Percentiles rank a stretch among this genome's conserved stretches.
Evolutionary conservation across 495 filamentous ascomycete genomes (phyloP).

Genomic region (Aspergillus sclerotiicarbonarius): DNA sequence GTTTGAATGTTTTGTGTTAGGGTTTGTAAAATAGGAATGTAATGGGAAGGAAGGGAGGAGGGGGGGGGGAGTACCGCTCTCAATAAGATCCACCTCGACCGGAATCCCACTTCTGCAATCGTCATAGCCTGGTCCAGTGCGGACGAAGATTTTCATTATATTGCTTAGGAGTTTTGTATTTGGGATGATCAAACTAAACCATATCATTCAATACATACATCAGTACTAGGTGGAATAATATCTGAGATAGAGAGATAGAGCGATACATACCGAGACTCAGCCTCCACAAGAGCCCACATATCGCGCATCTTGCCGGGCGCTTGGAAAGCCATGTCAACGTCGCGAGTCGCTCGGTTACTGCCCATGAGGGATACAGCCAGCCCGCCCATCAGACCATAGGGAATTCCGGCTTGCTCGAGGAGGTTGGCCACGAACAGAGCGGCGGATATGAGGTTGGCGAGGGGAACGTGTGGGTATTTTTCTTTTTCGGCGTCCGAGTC

Average conservation of each 20-base stretch:
- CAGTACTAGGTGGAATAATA: too few species aligned
- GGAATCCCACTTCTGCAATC: background rate
- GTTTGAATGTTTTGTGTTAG: background rate
- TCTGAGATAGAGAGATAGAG: too few species aligned
- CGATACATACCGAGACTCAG: background rate
- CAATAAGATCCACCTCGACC: conserved; percentile 2
- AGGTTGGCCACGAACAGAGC: background rate
- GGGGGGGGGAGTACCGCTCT: background rate
- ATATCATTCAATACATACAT: too few species aligned
- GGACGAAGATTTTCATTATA: conserved; percentile 4
- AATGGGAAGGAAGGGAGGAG: too few species aligned
- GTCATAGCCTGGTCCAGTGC: background rate
- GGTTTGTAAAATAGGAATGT: too few species aligned
- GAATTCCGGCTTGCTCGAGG: background rate
- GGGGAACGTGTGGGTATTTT: background rate
- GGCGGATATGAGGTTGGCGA: background rate
- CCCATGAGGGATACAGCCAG: background rate
- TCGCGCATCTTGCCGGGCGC: background rate
- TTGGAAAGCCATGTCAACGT: conserved; percentile 1
- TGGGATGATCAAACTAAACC: background rate
- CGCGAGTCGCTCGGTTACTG: background rate
- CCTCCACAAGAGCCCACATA: background rate
- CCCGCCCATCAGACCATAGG: conserved; percentile 3
- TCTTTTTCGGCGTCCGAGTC: background rate
- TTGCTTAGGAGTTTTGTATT: background rate